Percentiles rank a stretch among this genome's conserved stretches.
These are phyloP conservation scores for Alternaria triticina DNA, from an alignment of 2,329 filamentous ascomycete species.

Conservation along the genomic window DNA sequence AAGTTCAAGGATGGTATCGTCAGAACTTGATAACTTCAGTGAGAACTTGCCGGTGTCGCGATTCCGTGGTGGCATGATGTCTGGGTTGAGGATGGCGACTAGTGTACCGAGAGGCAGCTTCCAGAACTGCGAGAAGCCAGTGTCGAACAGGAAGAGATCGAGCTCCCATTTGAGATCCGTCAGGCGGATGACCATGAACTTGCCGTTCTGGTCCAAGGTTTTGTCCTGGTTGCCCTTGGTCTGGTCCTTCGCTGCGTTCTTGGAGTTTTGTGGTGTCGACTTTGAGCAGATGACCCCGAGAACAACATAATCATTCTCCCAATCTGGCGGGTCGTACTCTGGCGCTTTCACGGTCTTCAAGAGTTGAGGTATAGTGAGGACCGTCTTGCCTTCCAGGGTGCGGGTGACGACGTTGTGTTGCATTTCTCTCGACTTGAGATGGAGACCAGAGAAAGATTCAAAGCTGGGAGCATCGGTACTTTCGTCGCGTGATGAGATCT, in stretches of 20 bases:
- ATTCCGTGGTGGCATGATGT: slow-evolving; percentile 84
- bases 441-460: slow-evolving; percentile 84
- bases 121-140: slow-evolving; percentile 91
- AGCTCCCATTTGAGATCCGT: slow-evolving; percentile 90
- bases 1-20: slow-evolving; percentile 89
- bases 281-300: slow-evolving; percentile 89
- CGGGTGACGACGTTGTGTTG: slow-evolving; percentile 81
- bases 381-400: slow-evolving; percentile 77
- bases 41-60: slow-evolving; percentile 84
- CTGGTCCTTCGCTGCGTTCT: slow-evolving; percentile 54
- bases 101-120: slow-evolving; percentile 91
- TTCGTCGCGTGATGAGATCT: slow-evolving; percentile 39
- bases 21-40: slow-evolving; percentile 81
- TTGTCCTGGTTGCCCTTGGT: slow-evolving; percentile 51
- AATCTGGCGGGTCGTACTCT: slow-evolving; percentile 77
- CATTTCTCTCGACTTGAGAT: slow-evolving; percentile 82
- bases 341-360: slow-evolving; percentile 82
- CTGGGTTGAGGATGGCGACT: slow-evolving; percentile 89
- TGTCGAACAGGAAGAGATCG: slow-evolving; percentile 89
- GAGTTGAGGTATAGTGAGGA: slow-evolving; percentile 79
- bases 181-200: slow-evolving; percentile 91
- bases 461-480: slow-evolving; percentile 62
- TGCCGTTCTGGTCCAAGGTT: slow-evolving; percentile 68
- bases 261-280: slow-evolving; percentile 74
- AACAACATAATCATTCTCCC: slow-evolving; percentile 88